phyloP scores from a whole-genome alignment of 805 yeast genomes.

The Starmerella lactis-condensi region DNA sequence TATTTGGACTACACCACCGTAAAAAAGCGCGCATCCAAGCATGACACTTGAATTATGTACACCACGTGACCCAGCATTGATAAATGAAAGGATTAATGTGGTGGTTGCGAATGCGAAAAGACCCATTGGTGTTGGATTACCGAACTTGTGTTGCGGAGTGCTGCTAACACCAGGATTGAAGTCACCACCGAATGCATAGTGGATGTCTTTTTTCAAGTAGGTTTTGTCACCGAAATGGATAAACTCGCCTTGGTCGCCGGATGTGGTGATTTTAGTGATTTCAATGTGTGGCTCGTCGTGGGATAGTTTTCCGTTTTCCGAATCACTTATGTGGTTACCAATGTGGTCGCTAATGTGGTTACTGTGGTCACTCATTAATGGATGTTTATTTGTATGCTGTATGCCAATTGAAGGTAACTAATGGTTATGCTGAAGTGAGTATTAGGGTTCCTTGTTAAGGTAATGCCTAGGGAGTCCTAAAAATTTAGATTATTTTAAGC shows the following conservation, averaged over 20 bases:
- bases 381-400: too few species aligned
- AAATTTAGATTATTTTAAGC: too few species aligned
- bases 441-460: too few species aligned
- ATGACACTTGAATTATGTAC: slow-evolving; percentile 35
- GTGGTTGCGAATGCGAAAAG: slow-evolving; percentile 42
- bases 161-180: slow-evolving; percentile 28
- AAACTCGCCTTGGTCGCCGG: slow-evolving; percentile 15
- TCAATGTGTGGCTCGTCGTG: not conserved
- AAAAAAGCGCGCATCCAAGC: slow-evolving; percentile 42
- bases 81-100: slow-evolving; percentile 38
- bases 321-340: too few species aligned
- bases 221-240: slow-evolving; percentile 26
- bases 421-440: too few species aligned
- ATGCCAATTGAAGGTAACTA: too few species aligned
- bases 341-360: too few species aligned
- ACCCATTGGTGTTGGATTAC: slow-evolving; percentile 50
- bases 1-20: slow-evolving; percentile 44
- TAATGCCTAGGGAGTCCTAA: too few species aligned
- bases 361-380: too few species aligned
- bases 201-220: slow-evolving; percentile 32
- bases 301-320: too few species aligned
- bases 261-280: slow-evolving; percentile 7
- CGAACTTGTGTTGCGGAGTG: slow-evolving; percentile 32
- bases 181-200: slow-evolving; percentile 46
- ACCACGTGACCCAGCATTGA: slow-evolving; percentile 41